A percentile compares a stretch with the other conserved stretches of the same genome.
Evolutionary conservation across 345 rosid species (phyloP).

Genomic region (Combretum micranthum): DNA sequence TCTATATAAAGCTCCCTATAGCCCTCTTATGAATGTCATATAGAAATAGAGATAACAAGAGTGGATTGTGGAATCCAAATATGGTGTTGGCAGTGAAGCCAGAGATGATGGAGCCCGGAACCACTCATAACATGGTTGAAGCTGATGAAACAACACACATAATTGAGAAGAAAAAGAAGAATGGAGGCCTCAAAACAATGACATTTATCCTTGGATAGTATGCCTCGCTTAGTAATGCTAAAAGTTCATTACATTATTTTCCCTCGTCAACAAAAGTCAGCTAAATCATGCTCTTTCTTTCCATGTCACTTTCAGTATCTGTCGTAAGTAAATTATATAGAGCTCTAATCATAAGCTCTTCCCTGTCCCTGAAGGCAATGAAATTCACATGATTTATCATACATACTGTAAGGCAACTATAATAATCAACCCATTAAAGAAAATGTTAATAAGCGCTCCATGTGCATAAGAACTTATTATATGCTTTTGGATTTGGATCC

Average conservation of each 20-base stretch:
- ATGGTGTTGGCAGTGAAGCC: neutral
- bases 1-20: neutral
- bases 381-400: too few species aligned
- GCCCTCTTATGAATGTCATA: neutral
- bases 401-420: too few species aligned
- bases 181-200: conserved; percentile 45
- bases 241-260: too few species aligned
- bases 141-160: neutral
- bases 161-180: conserved; percentile 14
- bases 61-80: neutral
- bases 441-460: too few species aligned
- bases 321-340: neutral
- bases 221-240: neutral
- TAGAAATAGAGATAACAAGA: too few species aligned
- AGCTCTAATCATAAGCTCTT: neutral
- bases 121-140: neutral
- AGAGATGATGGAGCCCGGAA: neutral
- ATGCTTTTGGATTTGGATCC: too few species aligned
- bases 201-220: conserved; percentile 52
- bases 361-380: too few species aligned
- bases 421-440: too few species aligned
- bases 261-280: neutral
- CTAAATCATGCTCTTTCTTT: neutral
- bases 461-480: too few species aligned
- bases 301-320: neutral